Percentiles rank a stretch among this genome's conserved stretches.
These are phyloP conservation scores for Monosporascus sp. DNA, from an alignment of 2,329 filamentous ascomycete genomes.

Conservation along the genomic window DNA sequence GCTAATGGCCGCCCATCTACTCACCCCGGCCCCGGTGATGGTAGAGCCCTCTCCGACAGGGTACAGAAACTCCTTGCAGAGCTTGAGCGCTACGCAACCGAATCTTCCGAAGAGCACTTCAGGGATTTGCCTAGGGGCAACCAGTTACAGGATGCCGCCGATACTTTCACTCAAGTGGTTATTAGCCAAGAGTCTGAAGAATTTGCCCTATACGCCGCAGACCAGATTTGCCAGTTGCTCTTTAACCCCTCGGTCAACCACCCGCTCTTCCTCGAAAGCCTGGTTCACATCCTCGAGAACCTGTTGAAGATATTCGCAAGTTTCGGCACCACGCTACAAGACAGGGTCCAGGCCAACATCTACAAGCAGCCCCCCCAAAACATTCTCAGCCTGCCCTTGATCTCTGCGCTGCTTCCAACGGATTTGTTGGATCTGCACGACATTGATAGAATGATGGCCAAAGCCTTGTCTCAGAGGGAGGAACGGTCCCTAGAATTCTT, in stretches of 20 bases:
- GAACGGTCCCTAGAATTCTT: slow-evolving; percentile 72
- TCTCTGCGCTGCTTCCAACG: slow-evolving; percentile 52
- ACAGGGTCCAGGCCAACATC: slow-evolving; percentile 51
- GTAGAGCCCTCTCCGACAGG: slow-evolving; percentile 46
- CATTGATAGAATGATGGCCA: slow-evolving; percentile 68
- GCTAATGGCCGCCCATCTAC: slow-evolving; percentile 46
- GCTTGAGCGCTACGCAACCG: slow-evolving; percentile 47
- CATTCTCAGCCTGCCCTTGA: slow-evolving; percentile 53
- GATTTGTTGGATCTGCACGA: slow-evolving; percentile 59
- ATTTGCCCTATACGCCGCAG: slow-evolving; percentile 52
- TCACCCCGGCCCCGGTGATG: slow-evolving; percentile 43
- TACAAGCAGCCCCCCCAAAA: slow-evolving; percentile 50
- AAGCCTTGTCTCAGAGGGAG: slow-evolving; percentile 66
- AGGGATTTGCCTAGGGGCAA: slow-evolving; percentile 53
- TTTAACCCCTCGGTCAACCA: slow-evolving; percentile 48
- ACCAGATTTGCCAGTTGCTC: slow-evolving; percentile 53
- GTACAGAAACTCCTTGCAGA: slow-evolving; percentile 55
- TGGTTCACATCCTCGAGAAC: slow-evolving; percentile 58
- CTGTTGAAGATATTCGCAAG: slow-evolving; percentile 50
- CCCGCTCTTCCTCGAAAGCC: slow-evolving; percentile 53
- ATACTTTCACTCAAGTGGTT: slow-evolving; percentile 56
- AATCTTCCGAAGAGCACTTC: slow-evolving; percentile 55
- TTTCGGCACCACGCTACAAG: slow-evolving; percentile 44
- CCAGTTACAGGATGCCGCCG: slow-evolving; percentile 56
- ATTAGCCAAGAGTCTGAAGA: slow-evolving; percentile 61